phyloP scores from a whole-genome alignment of 2,329 filamentous ascomycete genomes.

The Neurospora sp. region DNA sequence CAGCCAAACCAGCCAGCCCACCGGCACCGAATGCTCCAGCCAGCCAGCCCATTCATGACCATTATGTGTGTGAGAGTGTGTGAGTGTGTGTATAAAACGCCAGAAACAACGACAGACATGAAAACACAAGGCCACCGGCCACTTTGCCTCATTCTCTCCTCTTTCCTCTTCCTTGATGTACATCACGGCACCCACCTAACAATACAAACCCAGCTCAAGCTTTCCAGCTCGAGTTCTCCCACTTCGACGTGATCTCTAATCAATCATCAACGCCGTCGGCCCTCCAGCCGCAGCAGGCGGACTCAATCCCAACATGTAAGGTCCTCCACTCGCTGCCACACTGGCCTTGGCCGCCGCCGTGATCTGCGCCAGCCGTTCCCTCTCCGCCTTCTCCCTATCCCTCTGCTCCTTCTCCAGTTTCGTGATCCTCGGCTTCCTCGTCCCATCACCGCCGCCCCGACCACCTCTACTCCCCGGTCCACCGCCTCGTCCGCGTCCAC shows the following conservation, averaged over 20 bases:
- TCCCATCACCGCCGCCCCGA: conserved; percentile 51
- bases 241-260: background rate
- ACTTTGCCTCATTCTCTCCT: background rate
- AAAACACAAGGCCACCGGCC: no score
- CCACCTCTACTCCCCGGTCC: conserved; percentile 54
- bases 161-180: background rate
- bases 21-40: no score
- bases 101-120: no score
- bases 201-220: no score
- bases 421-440: conserved; percentile 74
- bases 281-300: background rate
- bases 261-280: background rate
- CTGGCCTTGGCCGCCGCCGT: background rate
- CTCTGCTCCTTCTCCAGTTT: conserved; percentile 77
- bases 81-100: no score
- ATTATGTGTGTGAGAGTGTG: no score
- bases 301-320: background rate
- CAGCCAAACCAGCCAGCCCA: no score
- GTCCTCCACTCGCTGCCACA: background rate
- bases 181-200: background rate
- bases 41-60: no score
- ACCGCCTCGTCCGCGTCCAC: conserved; percentile 42
- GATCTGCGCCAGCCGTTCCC: conserved; percentile 39
- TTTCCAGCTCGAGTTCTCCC: no score
- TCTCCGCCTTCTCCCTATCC: conserved; percentile 71